Base-by-base conservation (phyloP, 179 eudicot species). In the Heliamphora pulchella region DNA sequence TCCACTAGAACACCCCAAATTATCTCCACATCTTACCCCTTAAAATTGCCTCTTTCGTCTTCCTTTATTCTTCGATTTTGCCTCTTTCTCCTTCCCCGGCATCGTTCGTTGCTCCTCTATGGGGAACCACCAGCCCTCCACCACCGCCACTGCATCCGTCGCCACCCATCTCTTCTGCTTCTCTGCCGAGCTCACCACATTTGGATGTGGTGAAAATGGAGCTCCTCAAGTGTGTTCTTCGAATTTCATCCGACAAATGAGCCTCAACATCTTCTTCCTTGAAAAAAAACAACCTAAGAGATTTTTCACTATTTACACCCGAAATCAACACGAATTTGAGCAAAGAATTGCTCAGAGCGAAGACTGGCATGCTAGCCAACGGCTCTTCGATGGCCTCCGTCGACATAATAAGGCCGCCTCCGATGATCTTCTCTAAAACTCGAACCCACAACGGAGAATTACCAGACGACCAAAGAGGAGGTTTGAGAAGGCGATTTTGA, bases 241-340 rank as follows among this genome's bases (percentile, higher is more conserved):
- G 31, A 31, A 31, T 31, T 31, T 31, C 31, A 31, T 31, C 31
- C 31, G 31, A 31, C 31, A 31, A 31, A 31, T 31, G 89, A 18
- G 90, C 64, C 69, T 82, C 83, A 61, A 96, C 98, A 83, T 95
- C 98, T 53, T 89, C 89, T 68, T 91, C 88, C 70, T 75, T 81
- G 68, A 95, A 91, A 74, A 92, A 95, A 75, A 93, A 91, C 84
- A 95, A 85, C 77, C 96, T 95, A 20, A 95, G 77, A 74, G 90
- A 86, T 59, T 78, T 87, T 14, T 80, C 84, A 1, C 89, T 48
- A 22, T 82, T 82, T 7, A 64, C 67, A 62, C 91, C 93, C 62
- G 95, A 91, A 82, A 95, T 79, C 81, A 95, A 75, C 80, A 95
- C 97, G 80, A 93, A 95, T 63, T 92, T 96, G 59, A 86, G 88